Evolutionary conservation across 257 asterid species (phyloP).

Genomic region (Solanum commersonii): DNA sequence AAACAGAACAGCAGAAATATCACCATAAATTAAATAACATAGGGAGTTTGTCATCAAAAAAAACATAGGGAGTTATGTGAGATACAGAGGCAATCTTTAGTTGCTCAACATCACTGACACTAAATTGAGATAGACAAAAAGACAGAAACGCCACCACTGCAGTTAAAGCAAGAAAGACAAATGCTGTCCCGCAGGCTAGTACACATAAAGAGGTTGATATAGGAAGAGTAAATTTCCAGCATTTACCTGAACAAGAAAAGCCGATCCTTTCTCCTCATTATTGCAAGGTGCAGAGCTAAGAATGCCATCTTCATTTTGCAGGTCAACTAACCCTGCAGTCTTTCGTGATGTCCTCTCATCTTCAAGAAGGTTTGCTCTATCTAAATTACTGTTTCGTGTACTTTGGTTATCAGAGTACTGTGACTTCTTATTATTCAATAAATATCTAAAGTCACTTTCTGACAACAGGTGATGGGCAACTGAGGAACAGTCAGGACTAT

Average conservation of each 20-base stretch:
- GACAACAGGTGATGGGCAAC: background rate
- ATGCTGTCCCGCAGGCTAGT: background rate
- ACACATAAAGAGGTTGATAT: background rate
- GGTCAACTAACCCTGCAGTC: background rate
- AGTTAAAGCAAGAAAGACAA: background rate
- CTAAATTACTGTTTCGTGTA: constrained; percentile 15
- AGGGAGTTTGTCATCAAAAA: background rate
- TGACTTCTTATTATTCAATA: constrained; percentile 20
- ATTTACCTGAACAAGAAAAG: constrained; percentile 70
- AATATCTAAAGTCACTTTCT: constrained; percentile 3
- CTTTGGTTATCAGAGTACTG: constrained; percentile 14
- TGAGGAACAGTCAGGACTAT: constrained; percentile 2
- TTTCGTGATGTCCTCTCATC: constrained; percentile 13
- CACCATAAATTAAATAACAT: background rate
- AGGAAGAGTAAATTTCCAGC: background rate
- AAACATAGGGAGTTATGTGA: background rate
- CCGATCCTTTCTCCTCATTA: constrained; percentile 63
- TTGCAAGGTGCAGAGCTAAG: constrained; percentile 23
- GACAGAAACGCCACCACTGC: background rate
- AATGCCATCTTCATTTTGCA: background rate
- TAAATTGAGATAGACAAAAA: background rate
- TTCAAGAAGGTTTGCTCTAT: constrained; percentile 12
- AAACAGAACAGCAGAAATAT: background rate
- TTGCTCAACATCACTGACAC: background rate
- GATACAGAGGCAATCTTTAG: background rate